These are phyloP conservation scores for Bryoglossum gracile DNA, from an alignment of 495 filamentous ascomycete genomes.

Conservation along the genomic window DNA sequence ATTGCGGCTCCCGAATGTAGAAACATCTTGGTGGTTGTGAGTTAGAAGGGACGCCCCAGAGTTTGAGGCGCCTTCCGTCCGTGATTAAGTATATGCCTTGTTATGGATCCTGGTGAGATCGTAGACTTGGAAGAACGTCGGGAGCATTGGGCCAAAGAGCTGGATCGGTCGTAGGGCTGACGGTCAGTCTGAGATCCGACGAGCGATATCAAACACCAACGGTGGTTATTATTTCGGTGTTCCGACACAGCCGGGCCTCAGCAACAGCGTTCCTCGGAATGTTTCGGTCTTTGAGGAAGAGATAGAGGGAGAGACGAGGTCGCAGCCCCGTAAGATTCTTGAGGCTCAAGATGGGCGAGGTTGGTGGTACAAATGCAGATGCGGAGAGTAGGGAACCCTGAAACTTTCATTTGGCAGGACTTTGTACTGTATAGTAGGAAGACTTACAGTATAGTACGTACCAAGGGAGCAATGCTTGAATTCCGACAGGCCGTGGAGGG, in stretches of 20 bases:
- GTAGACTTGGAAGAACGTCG: neutral
- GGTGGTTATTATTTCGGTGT: too few relatives aligned
- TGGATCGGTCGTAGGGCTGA: constrained; percentile 10
- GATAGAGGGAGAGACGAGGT: neutral
- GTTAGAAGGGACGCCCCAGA: constrained; percentile 13
- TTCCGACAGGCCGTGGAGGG: too few relatives aligned
- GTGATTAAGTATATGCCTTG: neutral
- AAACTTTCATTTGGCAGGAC: neutral
- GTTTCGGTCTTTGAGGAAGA: neutral
- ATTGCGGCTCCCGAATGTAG: constrained; percentile 19
- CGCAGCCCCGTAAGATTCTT: neutral
- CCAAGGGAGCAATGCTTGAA: too few relatives aligned
- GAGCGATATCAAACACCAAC: too few relatives aligned
- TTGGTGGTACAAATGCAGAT: too few relatives aligned
- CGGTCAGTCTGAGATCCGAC: constrained; percentile 11
- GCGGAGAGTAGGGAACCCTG: too few relatives aligned
- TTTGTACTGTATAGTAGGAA: too few relatives aligned
- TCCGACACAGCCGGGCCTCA: too few relatives aligned
- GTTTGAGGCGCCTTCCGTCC: constrained; percentile 13
- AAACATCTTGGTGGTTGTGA: constrained; percentile 18
- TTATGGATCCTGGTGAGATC: neutral
- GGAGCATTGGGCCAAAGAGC: constrained; percentile 7
- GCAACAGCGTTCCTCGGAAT: neutral
- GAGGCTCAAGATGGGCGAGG: constrained; percentile 10
- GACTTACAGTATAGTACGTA: too few relatives aligned